Evolutionary conservation across 1,284 basidiomycete genomes (phyloP).

Genomic region (Ceratobasidium theobromae): DNA sequence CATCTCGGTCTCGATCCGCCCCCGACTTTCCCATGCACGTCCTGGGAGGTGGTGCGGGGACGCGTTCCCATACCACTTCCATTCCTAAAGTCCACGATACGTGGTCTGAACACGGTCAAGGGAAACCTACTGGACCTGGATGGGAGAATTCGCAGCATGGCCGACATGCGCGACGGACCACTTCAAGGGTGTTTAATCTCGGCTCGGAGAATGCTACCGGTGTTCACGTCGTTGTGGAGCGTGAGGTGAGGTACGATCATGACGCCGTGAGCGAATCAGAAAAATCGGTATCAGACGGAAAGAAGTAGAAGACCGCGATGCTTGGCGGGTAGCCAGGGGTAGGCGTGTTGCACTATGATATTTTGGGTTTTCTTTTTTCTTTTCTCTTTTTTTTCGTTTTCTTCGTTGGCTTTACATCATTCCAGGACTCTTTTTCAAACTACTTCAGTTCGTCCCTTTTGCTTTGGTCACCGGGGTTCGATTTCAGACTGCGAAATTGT

Average conservation of each 20-base stretch:
- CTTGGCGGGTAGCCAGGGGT: no score
- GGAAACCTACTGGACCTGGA: neutral
- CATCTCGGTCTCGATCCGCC: neutral
- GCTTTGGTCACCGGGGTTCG: no score
- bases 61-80: neutral
- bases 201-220: neutral
- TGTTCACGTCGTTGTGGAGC: slow-evolving; percentile 15
- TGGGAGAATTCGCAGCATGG: neutral
- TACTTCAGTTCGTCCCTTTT: no score
- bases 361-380: no score
- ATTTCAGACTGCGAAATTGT: no score
- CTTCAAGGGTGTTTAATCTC: neutral
- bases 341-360: no score
- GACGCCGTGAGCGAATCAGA: slow-evolving; percentile 2
- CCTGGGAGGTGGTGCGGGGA: no score
- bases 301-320: slow-evolving; percentile 5
- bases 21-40: slow-evolving; percentile 14
- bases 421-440: no score
- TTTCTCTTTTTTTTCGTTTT: no score
- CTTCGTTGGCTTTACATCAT: no score
- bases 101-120: slow-evolving; percentile 5
- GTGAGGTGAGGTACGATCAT: slow-evolving; percentile 12
- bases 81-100: neutral
- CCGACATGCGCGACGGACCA: neutral
- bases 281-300: slow-evolving; percentile 13